Percentiles rank a stretch among this genome's conserved stretches.
phyloP scores from a whole-genome alignment of 306 rosid genomes.

The Mimosa pudica region DNA sequence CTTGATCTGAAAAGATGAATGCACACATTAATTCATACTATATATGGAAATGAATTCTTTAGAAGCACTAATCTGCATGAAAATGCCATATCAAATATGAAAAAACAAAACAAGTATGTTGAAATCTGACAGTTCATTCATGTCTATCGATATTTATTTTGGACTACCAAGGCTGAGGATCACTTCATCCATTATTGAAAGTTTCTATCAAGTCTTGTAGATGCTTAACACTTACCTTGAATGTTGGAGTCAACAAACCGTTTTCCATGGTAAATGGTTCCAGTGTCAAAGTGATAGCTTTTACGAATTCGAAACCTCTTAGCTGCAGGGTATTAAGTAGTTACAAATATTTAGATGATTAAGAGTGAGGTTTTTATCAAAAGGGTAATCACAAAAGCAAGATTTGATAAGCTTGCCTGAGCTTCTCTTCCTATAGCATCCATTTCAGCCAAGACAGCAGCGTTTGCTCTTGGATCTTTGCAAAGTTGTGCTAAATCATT shows the following conservation, averaged over 20 bases:
- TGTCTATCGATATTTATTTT: background rate
- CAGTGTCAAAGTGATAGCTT: conserved; percentile 67
- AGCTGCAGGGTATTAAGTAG: conserved; percentile 56
- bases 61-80: background rate
- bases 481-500: conserved; percentile 69
- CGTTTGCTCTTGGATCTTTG: conserved; percentile 78
- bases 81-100: background rate
- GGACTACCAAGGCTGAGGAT: background rate
- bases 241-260: conserved; percentile 90
- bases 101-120: background rate
- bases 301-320: conserved; percentile 93
- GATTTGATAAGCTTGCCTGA: conserved; percentile 58
- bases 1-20: conserved; percentile 63
- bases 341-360: conserved; percentile 1
- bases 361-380: background rate
- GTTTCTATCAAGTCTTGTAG: conserved; percentile 4
- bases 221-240: conserved; percentile 66
- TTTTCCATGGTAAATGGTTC: conserved; percentile 91
- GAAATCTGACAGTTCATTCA: background rate
- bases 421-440: conserved; percentile 86
- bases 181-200: background rate
- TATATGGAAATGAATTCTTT: background rate
- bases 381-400: conserved; percentile 16
- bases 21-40: background rate
- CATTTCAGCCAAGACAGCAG: conserved; percentile 88